phyloP scores from a whole-genome alignment of 2,329 filamentous ascomycete species.

The Aspergillus japonicus region DNA sequence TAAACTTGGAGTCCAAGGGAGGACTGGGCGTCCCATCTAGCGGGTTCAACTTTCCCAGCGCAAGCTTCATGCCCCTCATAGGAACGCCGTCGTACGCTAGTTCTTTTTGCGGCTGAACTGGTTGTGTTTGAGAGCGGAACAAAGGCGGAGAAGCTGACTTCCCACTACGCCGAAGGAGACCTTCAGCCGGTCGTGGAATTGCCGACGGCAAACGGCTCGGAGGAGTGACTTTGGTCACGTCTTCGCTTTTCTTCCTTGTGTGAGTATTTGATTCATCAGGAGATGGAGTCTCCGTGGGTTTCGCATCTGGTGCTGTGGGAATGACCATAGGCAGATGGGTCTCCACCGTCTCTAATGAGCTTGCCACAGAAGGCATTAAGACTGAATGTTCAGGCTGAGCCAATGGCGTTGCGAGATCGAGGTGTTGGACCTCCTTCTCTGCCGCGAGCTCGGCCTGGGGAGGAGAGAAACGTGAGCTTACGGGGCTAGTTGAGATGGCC shows the following conservation, averaged over 20 bases:
- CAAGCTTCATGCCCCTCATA: slow-evolving; percentile 24
- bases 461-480: slow-evolving; percentile 18
- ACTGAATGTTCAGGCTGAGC: slow-evolving; percentile 25
- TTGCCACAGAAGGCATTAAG: slow-evolving; percentile 12
- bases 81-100: slow-evolving; percentile 21
- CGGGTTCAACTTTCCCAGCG: slow-evolving; percentile 22
- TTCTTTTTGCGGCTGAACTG: slow-evolving; percentile 39
- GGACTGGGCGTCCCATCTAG: slow-evolving; percentile 24
- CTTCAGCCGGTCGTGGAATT: slow-evolving; percentile 42
- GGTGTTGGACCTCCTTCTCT: slow-evolving; percentile 58
- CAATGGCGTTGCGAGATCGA: slow-evolving; percentile 57
- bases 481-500: slow-evolving; percentile 19
- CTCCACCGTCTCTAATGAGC: slow-evolving; percentile 7
- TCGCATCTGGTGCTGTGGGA: slow-evolving; percentile 10
- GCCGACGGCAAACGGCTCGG: slow-evolving; percentile 34
- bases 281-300: slow-evolving; percentile 5
- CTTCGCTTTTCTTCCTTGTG: slow-evolving; percentile 17
- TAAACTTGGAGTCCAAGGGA: slow-evolving; percentile 34
- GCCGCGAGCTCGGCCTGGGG: slow-evolving; percentile 31
- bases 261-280: slow-evolving; percentile 15
- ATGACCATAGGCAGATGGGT: slow-evolving; percentile 5
- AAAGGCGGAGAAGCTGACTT: slow-evolving; percentile 48
- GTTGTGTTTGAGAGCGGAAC: slow-evolving; percentile 53
- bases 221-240: slow-evolving; percentile 15
- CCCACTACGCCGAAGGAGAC: slow-evolving; percentile 35